Base-by-base conservation (phyloP, 2,329 filamentous ascomycete species). In the Ceratocystis cubensis region DNA sequence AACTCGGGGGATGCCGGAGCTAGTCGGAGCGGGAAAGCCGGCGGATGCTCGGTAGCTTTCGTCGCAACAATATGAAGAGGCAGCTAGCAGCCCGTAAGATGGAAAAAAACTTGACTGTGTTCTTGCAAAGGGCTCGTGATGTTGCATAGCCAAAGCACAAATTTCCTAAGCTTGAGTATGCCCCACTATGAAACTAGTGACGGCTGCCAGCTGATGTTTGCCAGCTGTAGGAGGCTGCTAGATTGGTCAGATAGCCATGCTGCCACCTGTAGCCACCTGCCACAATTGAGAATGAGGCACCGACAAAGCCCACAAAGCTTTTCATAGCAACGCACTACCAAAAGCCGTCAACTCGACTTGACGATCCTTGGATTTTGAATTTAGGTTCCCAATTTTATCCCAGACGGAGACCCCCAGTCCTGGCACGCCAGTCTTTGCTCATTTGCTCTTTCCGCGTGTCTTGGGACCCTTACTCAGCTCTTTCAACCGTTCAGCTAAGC, bases 71-170 rank as follows among this genome's bases (percentile, higher is more conserved):
- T n/a, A 25, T 20, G 22, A 25, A 25, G 37, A 41, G 37, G 37
- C 20, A 10, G 48, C 48, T 10, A 25, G 7, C 17, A 25, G 22
- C 22, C 22, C 8, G 20, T 30, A 59, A 37, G 56, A 10, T 7
- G 33, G 10, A 57, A 10, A n/a, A n/a, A 20, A 30, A 37, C 56
- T 30, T n/a, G 30, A 30, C 25, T n/a, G 17, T 59, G 56, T 59
- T 59, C 28, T 59, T 7, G 17, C 56, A n/a, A 59, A n/a, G 48
- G 22, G 15, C 15, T 59, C 56, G 56, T 59, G 56, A 59, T 59
- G 48, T 6, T 53, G 20, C 6, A 28, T 28, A 13, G 37, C 3
- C 28, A 28, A 37, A 59, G 56, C 56, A 59, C 56, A 59, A 59
- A 59, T 59, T 59, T 59, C 56, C 56, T 30, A 59, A 25, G 28